These are phyloP conservation scores for Podaxis sp. DNA, from an alignment of 768 basidiomycete genomes.

Conservation along the genomic window DNA sequence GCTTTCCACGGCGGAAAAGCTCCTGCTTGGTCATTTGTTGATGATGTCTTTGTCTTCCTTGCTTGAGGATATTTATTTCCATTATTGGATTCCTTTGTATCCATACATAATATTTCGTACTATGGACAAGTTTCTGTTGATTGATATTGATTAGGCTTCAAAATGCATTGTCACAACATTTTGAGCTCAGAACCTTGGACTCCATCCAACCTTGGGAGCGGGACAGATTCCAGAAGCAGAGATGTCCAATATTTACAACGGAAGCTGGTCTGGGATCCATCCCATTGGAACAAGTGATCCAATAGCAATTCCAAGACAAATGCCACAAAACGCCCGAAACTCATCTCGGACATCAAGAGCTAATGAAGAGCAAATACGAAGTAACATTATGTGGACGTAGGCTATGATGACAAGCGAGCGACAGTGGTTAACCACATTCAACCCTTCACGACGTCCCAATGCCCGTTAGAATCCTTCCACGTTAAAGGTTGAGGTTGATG, in stretches of 20 bases:
- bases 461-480: neutral
- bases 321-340: no score
- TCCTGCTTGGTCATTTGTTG: conserved; percentile 49
- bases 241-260: no score
- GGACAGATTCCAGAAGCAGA: no score
- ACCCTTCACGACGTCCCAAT: neutral
- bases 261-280: no score
- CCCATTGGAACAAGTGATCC: no score
- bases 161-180: no score
- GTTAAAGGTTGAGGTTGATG: neutral
- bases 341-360: no score
- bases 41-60: conserved; percentile 35
- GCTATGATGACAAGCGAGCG: neutral
- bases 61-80: neutral
- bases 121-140: neutral
- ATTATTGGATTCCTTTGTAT: neutral
- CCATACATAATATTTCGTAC: neutral
- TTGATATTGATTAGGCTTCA: no score
- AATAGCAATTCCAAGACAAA: no score
- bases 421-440: neutral
- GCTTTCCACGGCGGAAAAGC: conserved; percentile 42
- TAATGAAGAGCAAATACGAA: neutral
- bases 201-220: no score
- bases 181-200: no score
- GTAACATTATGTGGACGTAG: neutral